A percentile compares a stretch with the other conserved stretches of the same genome.
These are phyloP conservation scores for Apiotrichum gracile DNA, from an alignment of 1,284 basidiomycete genomes.

Conservation along the genomic window DNA sequence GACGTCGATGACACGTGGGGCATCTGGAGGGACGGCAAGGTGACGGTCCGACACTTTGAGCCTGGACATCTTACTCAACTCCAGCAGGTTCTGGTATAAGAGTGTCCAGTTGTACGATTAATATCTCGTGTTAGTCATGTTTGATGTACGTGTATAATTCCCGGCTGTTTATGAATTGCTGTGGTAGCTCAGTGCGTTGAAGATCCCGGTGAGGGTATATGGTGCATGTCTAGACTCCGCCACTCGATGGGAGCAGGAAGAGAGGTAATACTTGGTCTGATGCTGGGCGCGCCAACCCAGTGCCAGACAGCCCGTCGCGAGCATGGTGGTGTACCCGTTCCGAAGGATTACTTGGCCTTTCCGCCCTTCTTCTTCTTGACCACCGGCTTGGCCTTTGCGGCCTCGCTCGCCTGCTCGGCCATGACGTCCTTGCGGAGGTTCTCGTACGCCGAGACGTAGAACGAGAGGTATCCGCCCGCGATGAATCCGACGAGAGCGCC, in stretches of 20 bases:
- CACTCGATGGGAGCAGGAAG: background rate
- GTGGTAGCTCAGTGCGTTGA: too few species aligned
- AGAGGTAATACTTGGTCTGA: background rate
- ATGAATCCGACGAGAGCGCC: conserved; percentile 65
- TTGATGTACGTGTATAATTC: too few species aligned
- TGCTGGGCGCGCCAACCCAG: background rate
- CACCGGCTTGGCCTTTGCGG: conserved; percentile 3
- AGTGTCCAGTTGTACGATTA: too few species aligned
- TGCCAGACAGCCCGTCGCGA: background rate
- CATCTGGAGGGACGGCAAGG: background rate
- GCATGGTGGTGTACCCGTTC: background rate
- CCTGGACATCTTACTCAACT: background rate
- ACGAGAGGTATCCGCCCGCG: conserved; percentile 56
- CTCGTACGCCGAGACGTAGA: conserved; percentile 51
- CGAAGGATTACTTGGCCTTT: conserved; percentile 10
- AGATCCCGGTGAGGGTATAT: background rate
- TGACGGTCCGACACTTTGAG: background rate
- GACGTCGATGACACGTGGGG: background rate
- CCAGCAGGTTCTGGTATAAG: background rate
- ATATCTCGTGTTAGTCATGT: too few species aligned
- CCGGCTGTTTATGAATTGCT: too few species aligned
- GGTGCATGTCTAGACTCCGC: background rate
- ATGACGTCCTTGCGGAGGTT: conserved; percentile 31
- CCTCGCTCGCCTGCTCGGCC: conserved; percentile 8
- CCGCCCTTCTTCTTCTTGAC: conserved; percentile 6